Evolutionary conservation across 495 filamentous ascomycete species (phyloP), one percentile per base, ranked within the genome.

Genomic region (Penicillium paradoxum): DNA sequence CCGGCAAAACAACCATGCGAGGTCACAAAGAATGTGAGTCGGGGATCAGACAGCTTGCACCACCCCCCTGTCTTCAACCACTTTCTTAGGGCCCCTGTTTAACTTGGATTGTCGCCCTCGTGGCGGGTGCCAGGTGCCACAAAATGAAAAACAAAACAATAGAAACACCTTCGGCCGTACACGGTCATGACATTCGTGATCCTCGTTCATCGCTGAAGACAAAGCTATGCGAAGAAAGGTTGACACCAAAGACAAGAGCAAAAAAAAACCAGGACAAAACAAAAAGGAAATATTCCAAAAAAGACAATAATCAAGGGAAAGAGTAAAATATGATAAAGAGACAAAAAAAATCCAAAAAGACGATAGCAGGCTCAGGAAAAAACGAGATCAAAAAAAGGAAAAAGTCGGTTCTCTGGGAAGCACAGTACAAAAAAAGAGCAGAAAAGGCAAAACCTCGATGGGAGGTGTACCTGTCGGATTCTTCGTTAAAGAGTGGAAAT

Each of bases 141-240:
- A 53, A 45, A 50, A 45, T 33, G 19, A 44, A 55, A 58, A 60
- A 54, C 38, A 45, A 59, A 62, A 59, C 19, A 41, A 58, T 32
- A 57, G 45, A 40, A 38, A 68, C 61, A 63, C 54, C 63, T 57
- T 67, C 66, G 67, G 70, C 70, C 72, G 65, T 74, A 71, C 63
- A 75, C 63, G 62, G 68, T 75, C 73, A 71, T 76, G 67, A 74
- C 60, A 60, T 69, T 75, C 73, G 68, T 76, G 66, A 73, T 73
- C 68, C 69, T 73, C 72, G 66, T 64, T 75, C 68, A 73, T 73
- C 72, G 71, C 71, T 68, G 60, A 48, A 53, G 60, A 64, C 51
- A 66, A 66, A 67, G 67, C 67, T 66, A 65, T 72, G 70, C 69
- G 68, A 40, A 72, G 62, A 66, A 69, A 72, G 63, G 60, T 73